Evolutionary conservation across 768 basidiomycete species (phyloP).

Genomic region (Leccinum ochraceum): DNA sequence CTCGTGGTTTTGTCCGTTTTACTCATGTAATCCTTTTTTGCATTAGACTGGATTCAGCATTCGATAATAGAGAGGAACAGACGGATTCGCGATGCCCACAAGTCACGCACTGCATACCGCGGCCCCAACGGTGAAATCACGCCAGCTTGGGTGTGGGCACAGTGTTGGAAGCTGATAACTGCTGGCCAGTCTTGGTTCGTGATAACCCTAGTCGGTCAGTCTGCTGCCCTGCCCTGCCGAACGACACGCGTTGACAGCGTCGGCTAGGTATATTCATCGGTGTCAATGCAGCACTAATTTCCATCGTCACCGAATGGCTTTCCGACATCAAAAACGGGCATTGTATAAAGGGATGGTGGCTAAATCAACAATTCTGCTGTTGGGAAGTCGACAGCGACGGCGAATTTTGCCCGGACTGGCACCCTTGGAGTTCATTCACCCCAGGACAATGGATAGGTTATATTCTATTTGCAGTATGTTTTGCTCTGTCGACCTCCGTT

Average conservation of each 20-base stretch:
- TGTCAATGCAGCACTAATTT: slow-evolving; percentile 86
- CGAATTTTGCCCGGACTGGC: slow-evolving; percentile 89
- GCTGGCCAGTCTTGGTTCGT: slow-evolving; percentile 93
- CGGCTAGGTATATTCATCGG: slow-evolving; percentile 83
- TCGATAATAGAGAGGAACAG: slow-evolving; percentile 85
- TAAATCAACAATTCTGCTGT: slow-evolving; percentile 97
- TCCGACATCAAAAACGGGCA: slow-evolving; percentile 98
- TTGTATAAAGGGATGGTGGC: slow-evolving; percentile 97
- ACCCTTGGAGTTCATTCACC: slow-evolving; percentile 77
- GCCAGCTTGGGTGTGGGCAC: slow-evolving; percentile 59
- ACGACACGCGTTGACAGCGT: slow-evolving; percentile 5
- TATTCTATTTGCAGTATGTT: slow-evolving; percentile 83
- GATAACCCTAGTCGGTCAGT: slow-evolving; percentile 84
- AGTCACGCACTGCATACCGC: slow-evolving; percentile 44
- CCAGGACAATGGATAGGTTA: slow-evolving; percentile 82
- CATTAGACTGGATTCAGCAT: slow-evolving; percentile 94
- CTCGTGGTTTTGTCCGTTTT: slow-evolving; percentile 15
- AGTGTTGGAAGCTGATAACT: slow-evolving; percentile 57
- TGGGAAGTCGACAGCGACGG: slow-evolving; percentile 90
- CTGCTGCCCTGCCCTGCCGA: neutral
- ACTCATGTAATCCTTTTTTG: slow-evolving; percentile 7
- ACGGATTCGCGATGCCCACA: slow-evolving; percentile 58
- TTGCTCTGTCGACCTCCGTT: slow-evolving; percentile 33
- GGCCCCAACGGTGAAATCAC: slow-evolving; percentile 53
- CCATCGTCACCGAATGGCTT: slow-evolving; percentile 95